phyloP scores from a whole-genome alignment of 2,329 filamentous ascomycete species.

The Hypoxylon sp. region DNA sequence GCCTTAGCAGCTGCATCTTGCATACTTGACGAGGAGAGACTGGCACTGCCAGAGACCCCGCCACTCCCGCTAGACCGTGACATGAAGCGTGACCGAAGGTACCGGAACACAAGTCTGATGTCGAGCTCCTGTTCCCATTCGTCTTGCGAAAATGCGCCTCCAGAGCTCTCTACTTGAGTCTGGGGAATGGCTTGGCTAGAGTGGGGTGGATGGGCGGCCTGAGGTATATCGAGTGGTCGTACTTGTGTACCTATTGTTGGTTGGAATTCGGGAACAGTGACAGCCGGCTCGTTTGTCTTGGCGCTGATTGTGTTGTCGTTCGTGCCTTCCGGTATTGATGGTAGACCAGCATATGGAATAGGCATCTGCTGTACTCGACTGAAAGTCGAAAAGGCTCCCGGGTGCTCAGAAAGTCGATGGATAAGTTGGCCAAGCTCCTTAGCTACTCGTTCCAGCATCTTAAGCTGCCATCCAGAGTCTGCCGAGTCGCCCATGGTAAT shows the following conservation, averaged over 20 bases:
- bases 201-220: constrained; percentile 44
- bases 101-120: constrained; percentile 91
- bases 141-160: constrained; percentile 71
- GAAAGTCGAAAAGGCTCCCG: constrained; percentile 90
- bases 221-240: constrained; percentile 58
- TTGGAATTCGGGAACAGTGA: constrained; percentile 63
- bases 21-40: constrained; percentile 65
- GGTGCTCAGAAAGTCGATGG: constrained; percentile 86
- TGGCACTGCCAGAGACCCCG: constrained; percentile 61
- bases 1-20: constrained; percentile 82
- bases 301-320: constrained; percentile 53
- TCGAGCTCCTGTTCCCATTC: constrained; percentile 97
- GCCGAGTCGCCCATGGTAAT: constrained; percentile 54
- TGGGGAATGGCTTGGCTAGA: constrained; percentile 41
- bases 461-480: constrained; percentile 77
- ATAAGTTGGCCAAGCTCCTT: constrained; percentile 88
- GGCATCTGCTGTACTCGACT: constrained; percentile 73
- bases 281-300: constrained; percentile 67
- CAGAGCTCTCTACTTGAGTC: constrained; percentile 41
- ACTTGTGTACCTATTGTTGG: constrained; percentile 61
- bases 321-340: constrained; percentile 71
- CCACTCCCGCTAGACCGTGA: constrained; percentile 62
- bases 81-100: constrained; percentile 82
- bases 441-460: constrained; percentile 86
- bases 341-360: constrained; percentile 84